Percentiles rank a stretch among this genome's conserved stretches.
Evolutionary conservation across 192 early-diverging fungal genomes (phyloP).

Genomic region (Cetraspora pellucida): DNA sequence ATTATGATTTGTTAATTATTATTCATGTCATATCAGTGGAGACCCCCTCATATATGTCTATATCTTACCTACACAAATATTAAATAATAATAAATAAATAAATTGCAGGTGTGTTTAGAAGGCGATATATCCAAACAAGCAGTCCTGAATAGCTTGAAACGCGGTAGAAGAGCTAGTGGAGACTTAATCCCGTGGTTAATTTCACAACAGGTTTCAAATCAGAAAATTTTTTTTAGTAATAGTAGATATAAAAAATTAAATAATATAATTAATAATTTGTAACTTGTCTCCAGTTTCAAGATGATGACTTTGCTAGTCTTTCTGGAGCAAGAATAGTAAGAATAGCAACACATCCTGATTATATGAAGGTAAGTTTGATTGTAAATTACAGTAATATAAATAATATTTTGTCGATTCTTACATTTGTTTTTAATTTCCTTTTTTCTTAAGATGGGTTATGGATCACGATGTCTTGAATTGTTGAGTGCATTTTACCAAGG

Average conservation of each 20-base stretch:
- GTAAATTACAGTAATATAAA: background rate
- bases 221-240: background rate
- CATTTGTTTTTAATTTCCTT: background rate
- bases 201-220: constrained; percentile 70
- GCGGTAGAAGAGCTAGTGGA: constrained; percentile 85
- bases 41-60: too few species aligned
- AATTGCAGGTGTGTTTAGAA: constrained; percentile 82
- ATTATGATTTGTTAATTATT: too few species aligned
- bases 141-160: constrained; percentile 78
- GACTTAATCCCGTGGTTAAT: constrained; percentile 99
- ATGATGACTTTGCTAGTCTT: constrained; percentile 93
- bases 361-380: constrained; percentile 56
- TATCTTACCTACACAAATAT: background rate
- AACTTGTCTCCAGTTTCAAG: constrained; percentile 67
- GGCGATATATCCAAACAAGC: constrained; percentile 90
- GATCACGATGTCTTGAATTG: constrained; percentile 80
- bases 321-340: constrained; percentile 96
- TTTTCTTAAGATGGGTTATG: constrained; percentile 84
- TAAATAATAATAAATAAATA: background rate
- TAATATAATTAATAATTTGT: background rate
- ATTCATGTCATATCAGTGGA: too few species aligned
- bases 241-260: too few species aligned
- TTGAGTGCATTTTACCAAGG: constrained; percentile 90
- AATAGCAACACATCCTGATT: constrained; percentile 97
- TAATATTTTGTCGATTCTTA: background rate